phyloP scores from a whole-genome alignment of 2,329 filamentous ascomycete genomes.

The Fusarium pseudocircinatum region DNA sequence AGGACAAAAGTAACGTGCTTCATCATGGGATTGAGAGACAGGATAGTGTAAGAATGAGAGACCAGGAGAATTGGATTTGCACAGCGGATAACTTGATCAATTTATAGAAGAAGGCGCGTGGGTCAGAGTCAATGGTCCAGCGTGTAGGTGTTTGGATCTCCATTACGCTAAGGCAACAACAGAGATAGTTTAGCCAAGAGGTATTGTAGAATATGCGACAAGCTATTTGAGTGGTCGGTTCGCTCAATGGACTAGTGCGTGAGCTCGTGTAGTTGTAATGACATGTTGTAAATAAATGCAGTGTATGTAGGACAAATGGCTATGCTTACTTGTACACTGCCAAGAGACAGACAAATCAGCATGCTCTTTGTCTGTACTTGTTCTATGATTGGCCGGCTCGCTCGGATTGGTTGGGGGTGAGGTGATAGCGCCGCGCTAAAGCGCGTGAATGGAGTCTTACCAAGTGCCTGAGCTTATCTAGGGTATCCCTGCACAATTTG shows the following conservation, averaged over 20 bases:
- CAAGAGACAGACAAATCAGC: not conserved
- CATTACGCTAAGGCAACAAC: not conserved
- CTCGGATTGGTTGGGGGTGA: too few species aligned
- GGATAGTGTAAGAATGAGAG: rapidly evolving
- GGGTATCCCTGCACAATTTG: too few species aligned
- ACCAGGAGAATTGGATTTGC: too few species aligned
- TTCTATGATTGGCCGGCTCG: not conserved
- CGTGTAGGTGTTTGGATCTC: not conserved
- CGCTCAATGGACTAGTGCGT: not conserved
- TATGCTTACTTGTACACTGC: not conserved
- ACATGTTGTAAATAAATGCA: not conserved
- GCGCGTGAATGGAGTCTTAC: too few species aligned
- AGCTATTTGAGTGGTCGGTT: not conserved
- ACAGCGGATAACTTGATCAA: too few species aligned
- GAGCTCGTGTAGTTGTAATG: not conserved
- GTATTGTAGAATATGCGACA: rapidly evolving
- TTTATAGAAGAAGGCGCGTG: not conserved
- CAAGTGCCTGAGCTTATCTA: too few species aligned
- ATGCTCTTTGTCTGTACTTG: rapidly evolving
- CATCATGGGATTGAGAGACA: rapidly evolving
- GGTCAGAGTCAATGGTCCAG: not conserved
- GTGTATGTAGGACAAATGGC: not conserved
- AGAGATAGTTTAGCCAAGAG: rapidly evolving
- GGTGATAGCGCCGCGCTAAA: too few species aligned
- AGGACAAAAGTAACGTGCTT: not conserved